Evolutionary conservation across 345 rosid genomes (phyloP), one percentile per base, ranked within the genome.

Genomic region (Brassica carinata): DNA sequence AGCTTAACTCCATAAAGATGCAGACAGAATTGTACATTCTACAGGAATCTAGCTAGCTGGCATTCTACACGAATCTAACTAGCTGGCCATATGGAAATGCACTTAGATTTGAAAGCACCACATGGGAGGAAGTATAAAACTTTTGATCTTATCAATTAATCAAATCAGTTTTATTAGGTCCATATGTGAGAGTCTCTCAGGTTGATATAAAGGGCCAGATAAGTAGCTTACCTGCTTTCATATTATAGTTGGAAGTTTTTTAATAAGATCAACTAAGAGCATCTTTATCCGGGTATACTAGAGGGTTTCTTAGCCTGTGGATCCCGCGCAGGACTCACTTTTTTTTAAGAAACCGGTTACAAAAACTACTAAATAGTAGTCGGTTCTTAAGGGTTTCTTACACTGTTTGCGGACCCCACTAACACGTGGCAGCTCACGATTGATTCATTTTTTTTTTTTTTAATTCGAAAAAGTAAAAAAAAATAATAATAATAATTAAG

Each of bases 31-130:
- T 40, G 9, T 43, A 79, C 23, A 2, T 19, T 30, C 26, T 68
- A 26, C 11, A 64, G 1, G 23, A 43, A 73, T 59, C 64, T 58
- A 38, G 53, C 23, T 79, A 73, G 23, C 23, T 19, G 23, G 23
- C 23, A 19, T 19, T 19, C 23, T 19, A 19, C 23, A 19, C 23
- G 29, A 27, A 27, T 27, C 29, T 27, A 27, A 27, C 29, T 27
- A 27, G 82, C 82, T 79, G 78, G 82, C 78, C 82, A 67, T 59
- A 79, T 79, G 74, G 26, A 57, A 7, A 15, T 67, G 74, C 69
- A 73, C 40, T 62, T 69, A 40, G 29, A n/a, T 23, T 33, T 33
- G 57, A 18, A 65, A 19, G 14, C 61, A 31, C 51, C 74, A 74
- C 83, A 80, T 69, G 83, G 74, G 29, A 8, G 63, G 18, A 74